Evolutionary conservation across 225 moss, liverwort and hornwort species (phyloP).

Genomic region (Lunularia cruciata): DNA sequence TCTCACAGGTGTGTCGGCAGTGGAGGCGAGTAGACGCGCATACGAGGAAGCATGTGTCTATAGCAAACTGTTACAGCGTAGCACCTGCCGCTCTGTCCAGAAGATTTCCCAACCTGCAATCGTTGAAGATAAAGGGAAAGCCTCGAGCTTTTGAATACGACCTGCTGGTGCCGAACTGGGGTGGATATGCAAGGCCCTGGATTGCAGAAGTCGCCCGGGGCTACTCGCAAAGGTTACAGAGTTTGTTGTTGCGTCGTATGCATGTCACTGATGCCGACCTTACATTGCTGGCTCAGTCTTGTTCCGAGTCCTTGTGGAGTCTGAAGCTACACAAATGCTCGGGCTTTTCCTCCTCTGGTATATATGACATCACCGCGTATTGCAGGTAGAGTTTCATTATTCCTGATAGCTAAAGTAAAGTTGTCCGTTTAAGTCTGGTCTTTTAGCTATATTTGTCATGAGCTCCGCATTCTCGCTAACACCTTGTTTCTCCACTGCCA

Average conservation of each 20-base stretch:
- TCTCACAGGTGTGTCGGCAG: slow-evolving; percentile 76
- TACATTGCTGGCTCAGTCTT: slow-evolving; percentile 48
- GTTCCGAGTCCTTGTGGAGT: slow-evolving; percentile 33
- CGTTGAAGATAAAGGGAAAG: slow-evolving; percentile 79
- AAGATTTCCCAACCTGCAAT: slow-evolving; percentile 58
- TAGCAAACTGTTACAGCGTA: slow-evolving; percentile 69
- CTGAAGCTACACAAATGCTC: slow-evolving; percentile 82
- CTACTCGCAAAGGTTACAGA: slow-evolving; percentile 47
- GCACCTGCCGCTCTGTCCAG: slow-evolving; percentile 52
- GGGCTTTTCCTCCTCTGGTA: slow-evolving; percentile 66
- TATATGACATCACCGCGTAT: slow-evolving; percentile 46
- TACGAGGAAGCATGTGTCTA: slow-evolving; percentile 67
- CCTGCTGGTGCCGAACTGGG: slow-evolving; percentile 63
- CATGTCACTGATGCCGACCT: slow-evolving; percentile 64
- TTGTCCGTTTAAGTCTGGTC: too few relatives aligned
- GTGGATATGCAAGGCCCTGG: slow-evolving; percentile 76
- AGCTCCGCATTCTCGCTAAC: too few relatives aligned
- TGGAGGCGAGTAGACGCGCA: slow-evolving; percentile 78
- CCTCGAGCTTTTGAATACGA: slow-evolving; percentile 67
- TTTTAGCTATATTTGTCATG: too few relatives aligned
- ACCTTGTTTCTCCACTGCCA: too few relatives aligned
- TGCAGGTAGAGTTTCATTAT: slow-evolving; percentile 63
- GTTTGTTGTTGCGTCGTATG: slow-evolving; percentile 75
- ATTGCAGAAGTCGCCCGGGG: slow-evolving; percentile 52
- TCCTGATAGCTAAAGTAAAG: too few relatives aligned